Evolutionary conservation across 257 asterid genomes (phyloP), one percentile per base, ranked within the genome.

Genomic region (Datura wrightii): DNA sequence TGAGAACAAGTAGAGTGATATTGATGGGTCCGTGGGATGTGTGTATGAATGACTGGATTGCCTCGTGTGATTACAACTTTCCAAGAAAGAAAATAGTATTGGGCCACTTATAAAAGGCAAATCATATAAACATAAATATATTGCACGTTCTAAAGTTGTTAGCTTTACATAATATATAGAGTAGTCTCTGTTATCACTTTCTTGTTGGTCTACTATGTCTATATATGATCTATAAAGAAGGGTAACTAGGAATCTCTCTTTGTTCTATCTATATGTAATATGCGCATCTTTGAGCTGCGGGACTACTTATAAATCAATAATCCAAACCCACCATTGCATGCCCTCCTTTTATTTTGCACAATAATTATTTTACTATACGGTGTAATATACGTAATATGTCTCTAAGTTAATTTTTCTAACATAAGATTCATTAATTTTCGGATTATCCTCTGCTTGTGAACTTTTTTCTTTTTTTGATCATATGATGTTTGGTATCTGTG

Each of bases 1-100:
- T 24, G 31, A 24, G 31, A 24, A 34, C 62, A 3, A 42, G 19
- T 14, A 3, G 8, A 48, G 7, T 13, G 24, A 31, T 76, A 24
- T 76, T 13, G 31, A 76, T 76, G 46, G 81, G 59, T 74, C 80
- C 59, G 59, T 72, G 80, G 80, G 80, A 72, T 72, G 39, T 46
- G 58, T 72, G 80, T 46, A 34, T 34, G 72, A 11, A 50, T 76
- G 82, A 76, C 82, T 76, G 46, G 42, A 74, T 74, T 74, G 59
- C 80, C 80, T 74, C 13, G 59, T 74, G 80, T 19, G 39, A 9
- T 42, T 19, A 44, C 11, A 48, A 76, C 81, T 76, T 76, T 13
- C 62, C 13, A 48, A 48, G 9, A 39, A 48, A 50, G 44, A 74
- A 74, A 76, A 50, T 52, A 52, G 5, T 13, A 13, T 52, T 50